Conservation (phyloP, 1,139 yeast species). For the Saccharomyces hybrid region DNA sequence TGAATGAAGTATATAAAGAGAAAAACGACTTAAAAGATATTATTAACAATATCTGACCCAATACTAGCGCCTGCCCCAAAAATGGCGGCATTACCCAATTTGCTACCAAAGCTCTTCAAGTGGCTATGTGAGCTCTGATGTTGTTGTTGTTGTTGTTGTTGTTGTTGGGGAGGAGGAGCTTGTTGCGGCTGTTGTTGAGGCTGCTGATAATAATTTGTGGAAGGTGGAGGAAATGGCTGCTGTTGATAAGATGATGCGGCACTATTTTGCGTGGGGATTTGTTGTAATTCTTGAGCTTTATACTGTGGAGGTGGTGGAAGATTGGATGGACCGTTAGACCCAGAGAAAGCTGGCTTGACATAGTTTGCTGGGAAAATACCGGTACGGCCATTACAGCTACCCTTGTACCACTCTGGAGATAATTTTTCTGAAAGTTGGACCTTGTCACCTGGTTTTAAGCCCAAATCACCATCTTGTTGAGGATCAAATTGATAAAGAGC, state of each 20-base stretch:
- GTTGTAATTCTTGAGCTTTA: conserved; percentile 9
- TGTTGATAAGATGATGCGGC: conserved; percentile 9
- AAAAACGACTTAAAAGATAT: conserved; percentile 51
- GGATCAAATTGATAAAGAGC: conserved; percentile 67
- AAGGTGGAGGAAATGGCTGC: conserved; percentile 12
- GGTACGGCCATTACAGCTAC: conserved; percentile 47
- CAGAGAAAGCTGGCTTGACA: conserved; percentile 43
- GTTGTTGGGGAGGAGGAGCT: conserved; percentile 10
- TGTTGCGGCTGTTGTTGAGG: conserved; percentile 14
- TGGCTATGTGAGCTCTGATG: conserved; percentile 5
- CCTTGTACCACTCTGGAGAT: conserved; percentile 90
- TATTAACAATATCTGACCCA: conserved; percentile 80
- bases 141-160: conserved; percentile 12
- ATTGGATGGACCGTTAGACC: conserved; percentile 24
- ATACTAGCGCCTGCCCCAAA: conserved; percentile 98
- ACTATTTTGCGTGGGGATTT: conserved; percentile 21
- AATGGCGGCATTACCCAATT: conserved; percentile 87
- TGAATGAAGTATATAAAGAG: neutral
- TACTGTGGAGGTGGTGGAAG: conserved; percentile 47
- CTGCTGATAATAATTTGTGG: conserved; percentile 11
- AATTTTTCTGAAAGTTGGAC: conserved; percentile 64
- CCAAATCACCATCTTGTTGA: conserved; percentile 68
- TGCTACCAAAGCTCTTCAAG: conserved; percentile 66
- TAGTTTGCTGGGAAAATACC: conserved; percentile 93
- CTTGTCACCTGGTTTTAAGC: conserved; percentile 56